Base-by-base conservation (phyloP, 768 basidiomycete species). In the Galerina sulciceps region DNA sequence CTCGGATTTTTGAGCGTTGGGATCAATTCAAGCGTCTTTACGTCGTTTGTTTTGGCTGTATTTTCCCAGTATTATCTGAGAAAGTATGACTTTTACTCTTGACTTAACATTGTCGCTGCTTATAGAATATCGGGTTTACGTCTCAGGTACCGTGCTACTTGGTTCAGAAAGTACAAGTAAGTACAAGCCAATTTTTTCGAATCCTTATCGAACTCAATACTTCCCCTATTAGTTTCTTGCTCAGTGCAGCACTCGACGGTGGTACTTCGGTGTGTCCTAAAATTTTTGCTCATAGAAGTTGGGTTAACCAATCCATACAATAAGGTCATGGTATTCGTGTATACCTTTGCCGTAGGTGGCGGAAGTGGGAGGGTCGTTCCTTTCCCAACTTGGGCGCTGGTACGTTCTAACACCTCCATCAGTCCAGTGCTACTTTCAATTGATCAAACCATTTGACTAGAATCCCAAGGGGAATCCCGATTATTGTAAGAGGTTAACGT, bases 201-300 rank as follows among this genome's bases (percentile, higher is more conserved):
- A 2, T 2, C 8, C 9, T 3, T 31, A 18, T 13, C 15, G 14
- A 8, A 31, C 26, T 8, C 20, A 31, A 48, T 34, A 5, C 20
- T 41, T n/a, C n/a, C 18, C 6, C 26, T 31, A n/a, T 38, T 50
- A 69, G 68, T 67, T 81, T 79, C 73, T 60, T 82, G 59, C 58
- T 80, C 62, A 76, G 75, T 35, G 83, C 82, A 20, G 81, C 78
- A 31, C 72, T 83, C 38, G 81, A 83, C 63, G 81, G 81, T 15
- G 82, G 83, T 35, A 80, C 80, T 6, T 77, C 81, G 54, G 74
- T 78, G 58, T 10, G 50, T 31, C 2, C 17, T 17, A 6, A n/a
- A 2, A 18, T 38, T 2, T 17, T 17, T 2, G 9, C 15, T 10
- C 11, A 35, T n/a, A 17, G 17, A 31, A 31, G 26, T 31, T 8